phyloP scores from a whole-genome alignment of 495 filamentous ascomycete species.

The Lophiostoma macrostomum region DNA sequence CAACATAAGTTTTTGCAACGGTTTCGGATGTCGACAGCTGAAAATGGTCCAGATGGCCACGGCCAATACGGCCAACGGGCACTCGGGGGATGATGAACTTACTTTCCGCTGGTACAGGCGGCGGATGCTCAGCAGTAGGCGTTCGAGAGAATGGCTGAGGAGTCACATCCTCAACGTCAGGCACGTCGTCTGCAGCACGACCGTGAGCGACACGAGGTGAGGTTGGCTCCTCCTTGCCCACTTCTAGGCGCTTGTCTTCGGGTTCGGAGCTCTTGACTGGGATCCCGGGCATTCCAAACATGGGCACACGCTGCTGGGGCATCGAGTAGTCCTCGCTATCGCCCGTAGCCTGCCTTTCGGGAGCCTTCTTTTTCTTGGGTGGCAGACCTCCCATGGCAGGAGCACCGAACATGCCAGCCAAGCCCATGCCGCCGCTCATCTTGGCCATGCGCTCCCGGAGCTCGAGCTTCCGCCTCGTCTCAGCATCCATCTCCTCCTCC shows the following conservation, averaged over 20 bases:
- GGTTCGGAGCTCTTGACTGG: conserved; percentile 41
- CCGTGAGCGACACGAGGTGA: conserved; percentile 28
- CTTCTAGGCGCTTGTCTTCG: conserved; percentile 39
- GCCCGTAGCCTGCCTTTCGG: conserved; percentile 48
- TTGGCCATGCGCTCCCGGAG: conserved; percentile 94
- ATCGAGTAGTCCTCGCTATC: conserved; percentile 45
- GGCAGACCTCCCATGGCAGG: conserved; percentile 55
- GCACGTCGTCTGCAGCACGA: conserved; percentile 49
- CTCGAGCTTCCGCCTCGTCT: conserved; percentile 80
- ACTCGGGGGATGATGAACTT: conserved; percentile 34
- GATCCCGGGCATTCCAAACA: conserved; percentile 76
- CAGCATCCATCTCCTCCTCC: conserved; percentile 89
- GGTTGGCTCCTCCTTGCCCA: conserved; percentile 36
- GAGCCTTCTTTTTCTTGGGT: conserved; percentile 59
- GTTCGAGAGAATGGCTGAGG: conserved; percentile 43
- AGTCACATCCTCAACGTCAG: conserved; percentile 64
- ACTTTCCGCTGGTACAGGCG: conserved; percentile 53
- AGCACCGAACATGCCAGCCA: conserved; percentile 81
- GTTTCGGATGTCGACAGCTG: conserved; percentile 19
- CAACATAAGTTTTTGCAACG: conserved; percentile 21
- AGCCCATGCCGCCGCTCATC: conserved; percentile 97
- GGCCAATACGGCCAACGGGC: conserved; percentile 13
- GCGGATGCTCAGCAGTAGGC: conserved; percentile 48
- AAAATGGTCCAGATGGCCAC: conserved; percentile 13
- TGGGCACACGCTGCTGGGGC: conserved; percentile 68